phyloP scores from a whole-genome alignment of 1,284 basidiomycete genomes.

The Neonothopanus nambi region DNA sequence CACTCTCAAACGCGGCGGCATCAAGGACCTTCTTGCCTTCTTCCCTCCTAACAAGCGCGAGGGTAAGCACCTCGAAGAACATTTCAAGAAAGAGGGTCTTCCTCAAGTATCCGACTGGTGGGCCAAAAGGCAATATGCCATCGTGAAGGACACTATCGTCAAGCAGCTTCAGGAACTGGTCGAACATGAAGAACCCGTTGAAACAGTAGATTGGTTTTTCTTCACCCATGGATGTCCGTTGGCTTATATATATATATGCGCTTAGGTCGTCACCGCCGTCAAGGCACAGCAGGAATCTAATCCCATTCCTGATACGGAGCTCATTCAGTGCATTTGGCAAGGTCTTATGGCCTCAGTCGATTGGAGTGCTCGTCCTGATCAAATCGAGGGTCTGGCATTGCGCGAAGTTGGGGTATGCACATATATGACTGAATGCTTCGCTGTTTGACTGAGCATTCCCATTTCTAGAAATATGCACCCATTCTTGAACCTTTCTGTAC shows the following conservation, averaged over 20 bases:
- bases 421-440: too few relatives aligned
- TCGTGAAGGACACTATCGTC: slow-evolving; percentile 69
- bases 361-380: slow-evolving; percentile 86
- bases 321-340: slow-evolving; percentile 89
- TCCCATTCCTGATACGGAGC: slow-evolving; percentile 79
- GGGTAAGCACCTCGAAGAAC: slow-evolving; percentile 73
- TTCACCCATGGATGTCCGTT: neutral
- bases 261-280: slow-evolving; percentile 75
- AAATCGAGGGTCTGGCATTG: slow-evolving; percentile 83
- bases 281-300: slow-evolving; percentile 67
- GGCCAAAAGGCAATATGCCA: slow-evolving; percentile 81
- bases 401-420: slow-evolving; percentile 79
- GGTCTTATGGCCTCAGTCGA: slow-evolving; percentile 87
- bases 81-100: slow-evolving; percentile 82
- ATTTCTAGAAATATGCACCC: slow-evolving; percentile 72
- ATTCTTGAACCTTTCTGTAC: slow-evolving; percentile 88
- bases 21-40: slow-evolving; percentile 86
- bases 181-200: slow-evolving; percentile 60
- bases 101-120: slow-evolving; percentile 88
- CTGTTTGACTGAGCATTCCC: too few relatives aligned
- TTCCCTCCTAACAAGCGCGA: slow-evolving; percentile 85
- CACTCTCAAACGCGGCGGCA: slow-evolving; percentile 77
- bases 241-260: neutral
- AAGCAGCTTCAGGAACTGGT: slow-evolving; percentile 60
- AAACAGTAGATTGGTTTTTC: slow-evolving; percentile 49